These are phyloP conservation scores for Phytophthora ramorum DNA, from an alignment of 352 stramenopile species.

Conservation along the genomic window DNA sequence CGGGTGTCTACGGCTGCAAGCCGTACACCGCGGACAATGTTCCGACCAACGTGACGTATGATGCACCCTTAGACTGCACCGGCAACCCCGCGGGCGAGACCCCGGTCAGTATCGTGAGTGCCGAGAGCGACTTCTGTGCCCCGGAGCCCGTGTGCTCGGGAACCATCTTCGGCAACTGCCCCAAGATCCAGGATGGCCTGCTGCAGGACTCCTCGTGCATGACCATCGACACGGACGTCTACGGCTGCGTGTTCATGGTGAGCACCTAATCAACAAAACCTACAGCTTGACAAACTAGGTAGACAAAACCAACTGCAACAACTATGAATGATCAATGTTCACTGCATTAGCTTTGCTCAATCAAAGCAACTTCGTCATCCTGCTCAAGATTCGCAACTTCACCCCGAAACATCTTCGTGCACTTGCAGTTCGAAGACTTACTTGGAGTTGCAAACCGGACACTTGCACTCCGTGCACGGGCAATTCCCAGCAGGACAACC, in stretches of 20 bases:
- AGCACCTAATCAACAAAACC: constrained; percentile 27
- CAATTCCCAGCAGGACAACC: constrained; percentile 26
- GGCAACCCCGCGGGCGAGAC: constrained; percentile 35
- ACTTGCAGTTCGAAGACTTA: constrained; percentile 7
- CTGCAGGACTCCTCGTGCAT: constrained; percentile 38
- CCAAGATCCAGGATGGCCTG: constrained; percentile 36
- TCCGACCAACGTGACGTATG: constrained; percentile 30
- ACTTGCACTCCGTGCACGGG: constrained; percentile 27
- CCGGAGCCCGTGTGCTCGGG: constrained; percentile 39
- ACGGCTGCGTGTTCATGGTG: constrained; percentile 48
- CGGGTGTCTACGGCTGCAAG: constrained; percentile 56
- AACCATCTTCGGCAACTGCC: constrained; percentile 45
- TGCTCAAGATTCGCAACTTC: neutral
- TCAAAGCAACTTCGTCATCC: neutral
- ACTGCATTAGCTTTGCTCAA: neutral
- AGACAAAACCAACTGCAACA: constrained; percentile 10
- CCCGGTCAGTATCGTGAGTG: constrained; percentile 36
- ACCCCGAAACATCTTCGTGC: neutral
- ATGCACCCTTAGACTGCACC: constrained; percentile 32
- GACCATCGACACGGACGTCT: constrained; percentile 38
- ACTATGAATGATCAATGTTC: constrained; percentile 11
- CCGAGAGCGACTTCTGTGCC: constrained; percentile 29
- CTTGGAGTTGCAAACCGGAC: constrained; percentile 23
- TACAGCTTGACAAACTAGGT: constrained; percentile 10
- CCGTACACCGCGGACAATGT: constrained; percentile 37